phyloP scores from a whole-genome alignment of 2,329 filamentous ascomycete species.

The Penicillium sp. region DNA sequence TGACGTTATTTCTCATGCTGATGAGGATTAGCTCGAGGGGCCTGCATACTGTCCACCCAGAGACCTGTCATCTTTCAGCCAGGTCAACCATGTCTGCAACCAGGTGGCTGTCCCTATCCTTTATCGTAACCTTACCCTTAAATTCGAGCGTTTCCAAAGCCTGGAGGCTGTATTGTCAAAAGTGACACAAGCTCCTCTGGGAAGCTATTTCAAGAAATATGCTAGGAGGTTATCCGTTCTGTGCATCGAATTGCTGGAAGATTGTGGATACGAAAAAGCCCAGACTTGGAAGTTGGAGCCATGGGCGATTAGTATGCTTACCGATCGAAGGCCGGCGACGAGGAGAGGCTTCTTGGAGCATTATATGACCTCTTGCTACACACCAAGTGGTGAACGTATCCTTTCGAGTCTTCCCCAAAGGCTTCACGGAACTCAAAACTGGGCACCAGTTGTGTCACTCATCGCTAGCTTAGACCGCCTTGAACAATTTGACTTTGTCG shows the following conservation, averaged over 20 bases:
- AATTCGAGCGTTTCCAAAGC: neutral
- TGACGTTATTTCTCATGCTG: neutral
- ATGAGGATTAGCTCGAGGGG: neutral
- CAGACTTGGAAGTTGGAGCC: conserved; percentile 1
- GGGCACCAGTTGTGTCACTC: conserved; percentile 4
- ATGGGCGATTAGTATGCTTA: neutral
- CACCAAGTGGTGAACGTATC: neutral
- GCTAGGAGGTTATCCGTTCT: conserved; percentile 3
- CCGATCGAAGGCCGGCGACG: neutral
- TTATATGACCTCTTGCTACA: neutral
- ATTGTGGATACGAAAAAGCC: neutral
- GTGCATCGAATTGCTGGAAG: neutral
- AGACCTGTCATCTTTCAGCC: conserved; percentile 1
- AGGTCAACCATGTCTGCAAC: conserved; percentile 1
- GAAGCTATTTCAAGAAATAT: conserved; percentile 2
- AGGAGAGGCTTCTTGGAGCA: conserved; percentile 5
- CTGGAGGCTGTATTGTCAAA: neutral
- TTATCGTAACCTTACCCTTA: conserved; percentile 1
- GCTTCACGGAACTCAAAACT: neutral
- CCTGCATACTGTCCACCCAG: neutral
- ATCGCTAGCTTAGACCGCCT: conserved; percentile 1
- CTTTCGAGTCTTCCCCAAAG: neutral
- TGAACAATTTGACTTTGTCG: conserved; percentile 1
- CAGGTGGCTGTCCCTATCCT: neutral
- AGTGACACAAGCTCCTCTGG: neutral